Evolutionary conservation across 768 basidiomycete genomes (phyloP).

Genomic region (Leucocoprinus birnbaumii): DNA sequence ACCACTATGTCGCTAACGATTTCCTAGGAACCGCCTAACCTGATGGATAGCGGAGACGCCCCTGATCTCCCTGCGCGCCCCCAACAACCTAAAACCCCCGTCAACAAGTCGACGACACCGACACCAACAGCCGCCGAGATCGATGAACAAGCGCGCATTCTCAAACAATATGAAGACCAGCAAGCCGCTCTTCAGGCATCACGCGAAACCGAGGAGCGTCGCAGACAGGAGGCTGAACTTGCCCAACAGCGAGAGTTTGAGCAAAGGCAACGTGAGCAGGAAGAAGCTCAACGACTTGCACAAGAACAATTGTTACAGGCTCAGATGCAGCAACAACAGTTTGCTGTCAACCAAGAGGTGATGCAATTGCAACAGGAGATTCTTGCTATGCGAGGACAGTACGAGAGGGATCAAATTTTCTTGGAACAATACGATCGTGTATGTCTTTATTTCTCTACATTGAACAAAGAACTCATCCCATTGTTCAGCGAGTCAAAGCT

Average conservation of each 20-base stretch:
- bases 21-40: conserved; percentile 89
- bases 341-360: conserved; percentile 65
- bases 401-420: conserved; percentile 96
- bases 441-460: conserved; percentile 26
- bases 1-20: not conserved
- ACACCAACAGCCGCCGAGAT: conserved; percentile 68
- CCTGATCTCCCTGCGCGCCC: conserved; percentile 88
- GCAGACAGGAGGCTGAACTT: conserved; percentile 72
- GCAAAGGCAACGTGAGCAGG: conserved; percentile 81
- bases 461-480: not conserved
- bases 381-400: conserved; percentile 92
- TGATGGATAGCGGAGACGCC: conserved; percentile 76
- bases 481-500: conserved; percentile 83
- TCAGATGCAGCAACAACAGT: conserved; percentile 76
- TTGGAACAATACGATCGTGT: conserved; percentile 97
- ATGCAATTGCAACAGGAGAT: conserved; percentile 88
- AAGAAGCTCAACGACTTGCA: conserved; percentile 82
- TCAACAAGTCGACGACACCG: conserved; percentile 64
- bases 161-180: conserved; percentile 95
- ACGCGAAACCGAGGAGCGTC: conserved; percentile 80
- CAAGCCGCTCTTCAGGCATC: conserved; percentile 83
- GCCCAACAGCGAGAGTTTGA: conserved; percentile 88
- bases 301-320: conserved; percentile 90
- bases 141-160: conserved; percentile 88
- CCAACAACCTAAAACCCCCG: conserved; percentile 52